Evolutionary conservation across 768 basidiomycete species (phyloP), one percentile per base, ranked within the genome.

Genomic region (Trichaptum fuscoviolaceum): DNA sequence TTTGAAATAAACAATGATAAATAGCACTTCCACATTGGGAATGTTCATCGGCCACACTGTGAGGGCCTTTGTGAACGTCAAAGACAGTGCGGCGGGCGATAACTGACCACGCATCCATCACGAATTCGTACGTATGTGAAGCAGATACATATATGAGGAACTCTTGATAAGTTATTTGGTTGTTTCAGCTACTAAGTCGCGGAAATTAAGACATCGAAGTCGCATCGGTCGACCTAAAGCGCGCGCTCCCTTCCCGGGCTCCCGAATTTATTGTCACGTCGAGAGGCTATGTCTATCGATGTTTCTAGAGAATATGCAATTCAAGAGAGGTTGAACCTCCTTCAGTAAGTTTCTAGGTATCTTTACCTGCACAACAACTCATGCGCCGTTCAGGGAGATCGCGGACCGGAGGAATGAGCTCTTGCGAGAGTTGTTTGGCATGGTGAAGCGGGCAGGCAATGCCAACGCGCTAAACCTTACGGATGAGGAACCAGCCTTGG

Each of bases 361-460:
- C 42, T 52, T 52, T 12, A 52, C 10, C 59, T 24, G 23, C 10
- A 12, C 15, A 61, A 7, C 30, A 18, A 25, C 24, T 34, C 23
- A 61, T 61, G 24, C 23, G 24, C 59, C 15, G 2, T 3, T 24
- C 68, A 93, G 91, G 73, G 81, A 79, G 69, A 87, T 93, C 68
- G 76, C 85, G 58, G 76, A 82, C 61, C 86, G 85, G 70, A 81
- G 91, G 75, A 88, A 90, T 87, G 86, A 79, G 64, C 82, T 92
- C 62, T 82, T 93, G 73, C 81, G 82, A 58, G 84, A 92, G 74
- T 87, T 93, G 85, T 89, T 84, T 77, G 76, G 78, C 64, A 84
- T 93, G 80, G 82, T 91, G 62, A 82, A 80, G 66, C 80, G 80
- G 65, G 83, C 84, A 71, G 78, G 83, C 63, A 78, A 78, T 69